These are phyloP conservation scores for Saccharomyces paradoxus DNA, from an alignment of 805 yeast genomes.

Conservation along the genomic window DNA sequence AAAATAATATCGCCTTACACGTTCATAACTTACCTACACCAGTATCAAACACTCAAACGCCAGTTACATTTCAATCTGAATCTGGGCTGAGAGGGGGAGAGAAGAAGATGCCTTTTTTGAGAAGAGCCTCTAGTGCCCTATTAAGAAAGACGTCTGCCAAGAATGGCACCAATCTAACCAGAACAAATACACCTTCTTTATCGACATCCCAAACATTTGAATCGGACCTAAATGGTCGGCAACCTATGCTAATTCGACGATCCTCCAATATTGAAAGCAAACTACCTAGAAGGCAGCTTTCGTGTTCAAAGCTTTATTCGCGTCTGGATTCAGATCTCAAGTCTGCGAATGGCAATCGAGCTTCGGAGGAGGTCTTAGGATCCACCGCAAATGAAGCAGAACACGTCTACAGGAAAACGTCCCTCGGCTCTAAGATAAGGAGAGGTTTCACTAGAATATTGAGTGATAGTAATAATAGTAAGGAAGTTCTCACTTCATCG, in stretches of 20 bases:
- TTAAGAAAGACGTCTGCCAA: conserved; percentile 23
- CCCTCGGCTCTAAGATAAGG: conserved; percentile 24
- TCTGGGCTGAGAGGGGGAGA: background rate
- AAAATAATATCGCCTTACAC: background rate
- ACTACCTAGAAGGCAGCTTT: conserved; percentile 1
- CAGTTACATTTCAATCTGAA: background rate
- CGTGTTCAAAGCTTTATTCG: background rate
- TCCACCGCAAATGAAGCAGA: background rate
- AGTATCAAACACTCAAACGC: background rate
- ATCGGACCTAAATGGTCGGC: background rate
- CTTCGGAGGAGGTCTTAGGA: background rate
- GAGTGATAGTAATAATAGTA: conserved; percentile 14
- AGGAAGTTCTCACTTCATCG: conserved; percentile 10
- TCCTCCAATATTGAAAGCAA: background rate
- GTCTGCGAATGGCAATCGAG: background rate
- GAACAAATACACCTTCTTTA: background rate
- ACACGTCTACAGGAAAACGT: conserved; percentile 11
- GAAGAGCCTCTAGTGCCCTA: conserved; percentile 28
- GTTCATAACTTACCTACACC: background rate
- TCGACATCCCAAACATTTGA: background rate
- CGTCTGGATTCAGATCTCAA: background rate
- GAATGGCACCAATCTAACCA: background rate
- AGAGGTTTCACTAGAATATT: conserved; percentile 24
- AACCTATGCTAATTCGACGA: conserved; percentile 2
- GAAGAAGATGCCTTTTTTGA: conserved; percentile 19